These are phyloP conservation scores for Chlamydomonas eustigma DNA, from an alignment of 139 green algal species.

Conservation along the genomic window DNA sequence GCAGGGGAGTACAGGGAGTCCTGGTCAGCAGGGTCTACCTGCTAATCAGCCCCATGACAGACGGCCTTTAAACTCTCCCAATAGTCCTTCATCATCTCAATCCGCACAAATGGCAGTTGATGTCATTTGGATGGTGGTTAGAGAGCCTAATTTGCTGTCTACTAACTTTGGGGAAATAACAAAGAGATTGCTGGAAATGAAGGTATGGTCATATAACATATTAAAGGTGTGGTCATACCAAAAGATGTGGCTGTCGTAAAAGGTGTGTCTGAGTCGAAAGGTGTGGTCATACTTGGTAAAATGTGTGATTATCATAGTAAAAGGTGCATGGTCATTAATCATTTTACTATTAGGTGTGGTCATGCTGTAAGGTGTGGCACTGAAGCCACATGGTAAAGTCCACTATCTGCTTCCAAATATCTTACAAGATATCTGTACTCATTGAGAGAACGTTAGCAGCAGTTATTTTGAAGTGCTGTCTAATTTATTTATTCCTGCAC, in stretches of 20 bases:
- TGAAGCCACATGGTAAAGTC: no score
- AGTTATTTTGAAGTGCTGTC: no score
- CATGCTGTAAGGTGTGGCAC: no score
- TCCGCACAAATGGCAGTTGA: slow-evolving; percentile 26
- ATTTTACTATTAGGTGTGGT: neutral
- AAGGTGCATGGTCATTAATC: slow-evolving; percentile 6
- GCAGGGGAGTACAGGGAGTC: no score
- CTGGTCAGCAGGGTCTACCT: neutral
- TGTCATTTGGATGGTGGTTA: slow-evolving; percentile 53
- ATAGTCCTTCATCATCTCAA: neutral
- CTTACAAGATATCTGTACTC: no score
- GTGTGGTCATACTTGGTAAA: slow-evolving; percentile 16
- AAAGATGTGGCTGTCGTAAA: neutral
- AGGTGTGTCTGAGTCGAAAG: neutral
- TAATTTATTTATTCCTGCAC: no score
- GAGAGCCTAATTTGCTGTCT: slow-evolving; percentile 56
- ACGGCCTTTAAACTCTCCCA: neutral
- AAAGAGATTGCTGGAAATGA: slow-evolving; percentile 49
- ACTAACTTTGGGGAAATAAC: slow-evolving; percentile 37
- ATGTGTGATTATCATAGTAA: slow-evolving; percentile 51
- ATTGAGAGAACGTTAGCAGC: no score
- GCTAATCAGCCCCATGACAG: neutral
- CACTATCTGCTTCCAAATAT: no score
- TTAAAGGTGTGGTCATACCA: neutral
- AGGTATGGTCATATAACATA: slow-evolving; percentile 27